Base-by-base conservation (phyloP, 2,329 filamentous ascomycete genomes). In the Phaeophleospora eucalypticola region DNA sequence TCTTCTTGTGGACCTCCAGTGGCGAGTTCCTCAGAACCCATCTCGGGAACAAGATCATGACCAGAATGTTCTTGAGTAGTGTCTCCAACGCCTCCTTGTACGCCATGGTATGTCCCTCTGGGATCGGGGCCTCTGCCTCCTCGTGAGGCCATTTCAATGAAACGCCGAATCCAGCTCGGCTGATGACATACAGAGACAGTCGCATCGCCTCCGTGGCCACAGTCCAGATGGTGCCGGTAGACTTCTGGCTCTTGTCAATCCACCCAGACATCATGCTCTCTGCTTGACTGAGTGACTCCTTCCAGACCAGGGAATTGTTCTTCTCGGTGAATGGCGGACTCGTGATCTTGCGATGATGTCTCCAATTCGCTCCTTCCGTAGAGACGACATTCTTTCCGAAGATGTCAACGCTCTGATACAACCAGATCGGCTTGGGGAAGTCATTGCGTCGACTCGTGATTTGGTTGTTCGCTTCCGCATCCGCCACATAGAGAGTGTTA, bases 261-360 rank as follows among this genome's bases (percentile, higher is more conserved):
- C 83, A 87, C 39, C 74, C 71, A 29, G 67, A 63, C 21, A 86
- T 59, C 77, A 87, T 77, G 10, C 76, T 75, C 51, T 77, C 69
- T 0, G 84, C 78, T 68, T 90, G 86, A 46, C 73, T 68, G 45
- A 85, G 70, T 1, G 78, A 75, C 62, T 87, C 82, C 7, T 68
- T 69, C 65, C 83, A 87, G 1, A 86, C 81, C 19, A 86, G 64
- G 12, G 76, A 73, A 46, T 87, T 83, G 64, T 88, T 90, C 68
- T 78, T 82, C 69, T 91, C 87, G 47, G 84, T 87, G 66, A 91
- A 90, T 3, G 80, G 80, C 0, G 85, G 81, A 20, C 82, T 79
- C 0, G 82, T 84, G 36, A 83, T 77, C 67, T 86, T 88, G 51
- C 86, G 79, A 64, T 91, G 86, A 66, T 79, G 75, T 24, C 82